Evolutionary conservation across 2,329 filamentous ascomycete genomes (phyloP), one percentile per base, ranked within the genome.

Genomic region (Claviceps quebecensis): DNA sequence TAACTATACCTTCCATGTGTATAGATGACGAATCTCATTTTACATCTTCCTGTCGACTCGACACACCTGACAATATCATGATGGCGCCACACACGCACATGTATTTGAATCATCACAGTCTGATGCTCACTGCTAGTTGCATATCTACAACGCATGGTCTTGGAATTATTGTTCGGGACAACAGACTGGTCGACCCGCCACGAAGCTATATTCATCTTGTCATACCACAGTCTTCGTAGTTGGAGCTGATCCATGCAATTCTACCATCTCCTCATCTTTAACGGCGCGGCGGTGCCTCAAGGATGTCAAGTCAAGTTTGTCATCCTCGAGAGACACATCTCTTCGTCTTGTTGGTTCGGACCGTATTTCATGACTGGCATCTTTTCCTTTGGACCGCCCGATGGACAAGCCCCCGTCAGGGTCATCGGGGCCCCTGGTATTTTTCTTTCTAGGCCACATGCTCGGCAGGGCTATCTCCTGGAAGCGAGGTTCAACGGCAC

Each of bases 401-500:
- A 75, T 65, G 8, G 76, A 76, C 4, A 67, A 64, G n/a, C 64
- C 65, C 40, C 64, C 67, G 39, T 74, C 74, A 5, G 72, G 66
- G 22, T 84, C 81, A 19, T 83, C 83, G 1, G 83, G 84, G 4
- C 85, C 86, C 26, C 87, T 72, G 0, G 87, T 89, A 59, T 89
- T 94, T 70, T 81, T 84, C 71, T 90, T 91, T 46, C 86, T 72
- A 1, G 87, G 87, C 87, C 87, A 94, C 53, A 93, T 64, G 58
- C 81, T 88, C 0, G 87, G 87, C 8, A 94, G 72, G 0, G 86
- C 84, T 56, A 93, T 91, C 63, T 93, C 86, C 64, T 93, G 87
- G 65, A 93, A 93, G 26, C 86, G 78, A 2, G 87, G 87, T 67
- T 93, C 87, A 6, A 94, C 87, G 55, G 83, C 86, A 46, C 87